Percentiles rank a stretch among this genome's conserved stretches.
Evolutionary conservation across 345 rosid genomes (phyloP).

Genomic region (Aurinia saxatilis): DNA sequence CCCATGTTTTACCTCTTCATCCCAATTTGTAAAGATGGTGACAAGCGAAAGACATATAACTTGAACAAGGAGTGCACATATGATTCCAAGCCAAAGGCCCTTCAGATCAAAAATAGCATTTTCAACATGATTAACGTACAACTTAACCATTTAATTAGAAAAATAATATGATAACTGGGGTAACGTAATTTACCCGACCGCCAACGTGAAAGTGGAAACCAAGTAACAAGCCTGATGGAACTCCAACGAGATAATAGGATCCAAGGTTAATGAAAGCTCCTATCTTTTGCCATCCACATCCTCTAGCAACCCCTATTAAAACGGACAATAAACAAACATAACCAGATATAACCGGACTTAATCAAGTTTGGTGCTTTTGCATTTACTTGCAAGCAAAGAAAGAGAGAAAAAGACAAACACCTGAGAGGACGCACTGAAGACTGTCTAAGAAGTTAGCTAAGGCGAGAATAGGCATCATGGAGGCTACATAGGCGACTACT

Average conservation of each 20-base stretch:
- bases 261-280: slow-evolving; percentile 43
- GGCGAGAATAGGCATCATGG: slow-evolving; percentile 27
- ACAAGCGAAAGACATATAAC: slow-evolving; percentile 15
- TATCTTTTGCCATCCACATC: slow-evolving; percentile 49
- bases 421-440: slow-evolving; percentile 30
- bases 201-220: slow-evolving; percentile 34
- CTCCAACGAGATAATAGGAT: slow-evolving; percentile 40
- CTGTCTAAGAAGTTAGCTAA: slow-evolving; percentile 19
- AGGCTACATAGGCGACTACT: slow-evolving; percentile 23
- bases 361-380: neutral
- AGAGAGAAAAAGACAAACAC: neutral
- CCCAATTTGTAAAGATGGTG: slow-evolving; percentile 23
- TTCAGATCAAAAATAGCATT: neutral
- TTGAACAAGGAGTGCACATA: slow-evolving; percentile 44
- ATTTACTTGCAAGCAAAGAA: slow-evolving; percentile 14
- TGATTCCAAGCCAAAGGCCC: slow-evolving; percentile 38
- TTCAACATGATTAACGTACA: neutral
- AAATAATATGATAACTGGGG: neutral
- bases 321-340: neutral
- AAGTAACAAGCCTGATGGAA: slow-evolving; percentile 34
- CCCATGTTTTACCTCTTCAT: slow-evolving; percentile 26
- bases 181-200: slow-evolving; percentile 24
- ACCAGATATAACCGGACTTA: neutral
- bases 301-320: slow-evolving; percentile 42
- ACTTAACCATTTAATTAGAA: neutral